Evolutionary conservation across 768 basidiomycete genomes (phyloP).

Genomic region (Leccinellum albellum): DNA sequence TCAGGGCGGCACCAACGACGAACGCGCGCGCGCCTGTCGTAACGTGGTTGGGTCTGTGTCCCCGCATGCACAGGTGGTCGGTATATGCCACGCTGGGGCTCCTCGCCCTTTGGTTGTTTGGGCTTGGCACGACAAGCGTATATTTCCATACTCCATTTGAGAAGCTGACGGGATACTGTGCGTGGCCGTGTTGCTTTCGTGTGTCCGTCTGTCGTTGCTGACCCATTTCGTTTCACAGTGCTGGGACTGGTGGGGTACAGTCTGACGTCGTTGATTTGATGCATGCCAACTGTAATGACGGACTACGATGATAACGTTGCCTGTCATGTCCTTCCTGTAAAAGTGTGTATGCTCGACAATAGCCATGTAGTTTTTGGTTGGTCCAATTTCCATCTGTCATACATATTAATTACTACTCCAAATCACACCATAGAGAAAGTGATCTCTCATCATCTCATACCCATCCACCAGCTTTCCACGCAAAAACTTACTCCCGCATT

Average conservation of each 20-base stretch:
- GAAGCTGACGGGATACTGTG: constrained; percentile 83
- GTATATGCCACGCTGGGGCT: constrained; percentile 44
- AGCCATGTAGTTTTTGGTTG: background rate
- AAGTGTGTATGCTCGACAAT: background rate
- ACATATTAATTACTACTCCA: background rate
- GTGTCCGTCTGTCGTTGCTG: constrained; percentile 11
- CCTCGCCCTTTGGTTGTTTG: constrained; percentile 66
- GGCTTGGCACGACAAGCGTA: constrained; percentile 73
- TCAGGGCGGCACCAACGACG: constrained; percentile 49
- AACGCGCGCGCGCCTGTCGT: constrained; percentile 11
- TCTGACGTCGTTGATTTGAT: constrained; percentile 26
- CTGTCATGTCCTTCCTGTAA: background rate
- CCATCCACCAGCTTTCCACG: background rate
- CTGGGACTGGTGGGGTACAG: constrained; percentile 36
- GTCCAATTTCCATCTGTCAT: background rate
- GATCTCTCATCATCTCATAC: background rate
- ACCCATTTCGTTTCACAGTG: constrained; percentile 23
- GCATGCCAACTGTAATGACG: background rate
- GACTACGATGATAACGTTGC: background rate
- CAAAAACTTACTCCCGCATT: constrained; percentile 34
- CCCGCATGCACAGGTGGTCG: constrained; percentile 45
- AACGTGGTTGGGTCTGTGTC: constrained; percentile 31
- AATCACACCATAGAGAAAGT: background rate
- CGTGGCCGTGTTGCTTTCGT: constrained; percentile 29
- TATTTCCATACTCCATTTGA: constrained; percentile 91